Evolutionary conservation across 805 yeast species (phyloP), one percentile per base, ranked within the genome.

Genomic region (Kazachstania viticola): DNA sequence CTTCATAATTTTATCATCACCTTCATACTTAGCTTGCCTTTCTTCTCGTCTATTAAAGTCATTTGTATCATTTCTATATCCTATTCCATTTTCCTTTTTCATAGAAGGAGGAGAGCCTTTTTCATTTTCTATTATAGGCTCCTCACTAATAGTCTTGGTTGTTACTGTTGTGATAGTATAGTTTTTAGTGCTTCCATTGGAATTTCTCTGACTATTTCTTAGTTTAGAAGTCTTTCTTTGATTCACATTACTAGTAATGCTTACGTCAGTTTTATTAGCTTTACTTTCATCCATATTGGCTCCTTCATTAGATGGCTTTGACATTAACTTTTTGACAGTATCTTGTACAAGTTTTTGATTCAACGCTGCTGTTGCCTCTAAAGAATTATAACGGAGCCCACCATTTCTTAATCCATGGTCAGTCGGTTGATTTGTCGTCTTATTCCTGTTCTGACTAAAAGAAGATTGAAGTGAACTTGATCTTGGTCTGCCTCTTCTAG

Each of bases 401-500:
- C 21, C 21, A 7, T 19, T 19, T 16, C n/a, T 28, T 25, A 28
- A 27, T n/a, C n/a, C n/a, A n/a, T n/a, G n/a, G n/a, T n/a, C n/a
- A n/a, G n/a, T n/a, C n/a, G n/a, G 17, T 18, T 26, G 17, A 16
- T 29, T 30, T 6, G 34, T 18, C 17, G 14, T 17, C 13, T 14
- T 18, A 14, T 25, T 16, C 12, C 14, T 17, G 9, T 36, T 25
- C 14, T 29, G 21, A 19, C 29, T 21, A 25, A 33, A 34, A 18
- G 46, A 33, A 4, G 58, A 41, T 34, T 55, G 60, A 17, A 55
- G 40, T 3, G 61, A 56, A 1, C 58, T 44, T 7, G 61, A 54
- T 30, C 60, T 46, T 17, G 50, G 45, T 25, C 58, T 41, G 11
- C 45, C 41, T 12, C 33, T 3, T 17, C 16, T 7, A 24, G n/a